Evolutionary conservation across 179 eudicot genomes (phyloP).

Genomic region (Nepenthes alata): DNA sequence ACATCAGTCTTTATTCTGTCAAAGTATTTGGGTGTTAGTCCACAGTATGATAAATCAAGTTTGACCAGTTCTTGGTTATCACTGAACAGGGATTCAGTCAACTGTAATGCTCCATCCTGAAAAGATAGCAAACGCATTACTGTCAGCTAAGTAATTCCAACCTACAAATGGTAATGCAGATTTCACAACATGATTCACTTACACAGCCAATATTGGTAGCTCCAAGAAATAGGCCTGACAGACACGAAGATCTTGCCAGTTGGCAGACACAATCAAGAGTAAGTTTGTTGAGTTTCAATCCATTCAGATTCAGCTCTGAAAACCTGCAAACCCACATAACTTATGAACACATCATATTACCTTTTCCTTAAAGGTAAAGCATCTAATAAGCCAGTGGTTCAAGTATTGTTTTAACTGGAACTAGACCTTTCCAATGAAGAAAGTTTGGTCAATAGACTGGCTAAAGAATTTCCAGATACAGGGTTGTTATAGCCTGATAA

Average conservation of each 20-base stretch:
- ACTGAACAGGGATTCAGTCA: constrained; percentile 49
- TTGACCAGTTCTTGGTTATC: constrained; percentile 54
- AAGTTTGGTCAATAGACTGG: constrained; percentile 57
- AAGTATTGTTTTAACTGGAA: background rate
- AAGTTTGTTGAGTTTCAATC: constrained; percentile 61
- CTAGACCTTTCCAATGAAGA: constrained; percentile 48
- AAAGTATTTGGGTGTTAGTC: constrained; percentile 42
- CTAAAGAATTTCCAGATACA: constrained; percentile 54
- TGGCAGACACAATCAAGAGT: constrained; percentile 60
- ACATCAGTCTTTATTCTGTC: constrained; percentile 24
- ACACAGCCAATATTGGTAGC: constrained; percentile 67
- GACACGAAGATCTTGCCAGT: constrained; percentile 40
- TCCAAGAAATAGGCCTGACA: constrained; percentile 70
- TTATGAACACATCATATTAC: background rate
- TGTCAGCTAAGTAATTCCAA: background rate
- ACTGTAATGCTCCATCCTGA: constrained; percentile 70
- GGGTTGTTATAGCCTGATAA: constrained; percentile 71
- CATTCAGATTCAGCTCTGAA: constrained; percentile 68
- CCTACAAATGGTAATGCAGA: constrained; percentile 2
- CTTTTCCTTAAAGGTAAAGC: background rate
- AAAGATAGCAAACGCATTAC: constrained; percentile 2
- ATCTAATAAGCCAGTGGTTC: background rate
- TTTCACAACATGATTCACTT: constrained; percentile 17
- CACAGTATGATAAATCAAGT: constrained; percentile 73
- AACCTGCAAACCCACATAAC: constrained; percentile 30